phyloP scores from a whole-genome alignment of 768 basidiomycete genomes.

The Leucocoprinus sp. region DNA sequence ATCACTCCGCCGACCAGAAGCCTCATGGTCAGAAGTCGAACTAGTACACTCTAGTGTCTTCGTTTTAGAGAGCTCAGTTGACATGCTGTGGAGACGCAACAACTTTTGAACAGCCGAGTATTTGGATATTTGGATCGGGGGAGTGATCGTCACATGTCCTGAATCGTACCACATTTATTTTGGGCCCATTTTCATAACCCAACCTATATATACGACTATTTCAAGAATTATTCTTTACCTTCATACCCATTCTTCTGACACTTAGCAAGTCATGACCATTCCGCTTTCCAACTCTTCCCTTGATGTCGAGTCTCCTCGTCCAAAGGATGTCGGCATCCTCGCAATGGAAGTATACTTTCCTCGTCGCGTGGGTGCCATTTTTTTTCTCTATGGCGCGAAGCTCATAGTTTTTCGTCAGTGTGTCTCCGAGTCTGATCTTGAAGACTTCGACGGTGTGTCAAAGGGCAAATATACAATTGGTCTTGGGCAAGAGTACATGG shows the following conservation, averaged over 20 bases:
- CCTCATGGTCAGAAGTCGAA: slow-evolving; percentile 7
- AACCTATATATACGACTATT: slow-evolving; percentile 27
- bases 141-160: slow-evolving; percentile 14
- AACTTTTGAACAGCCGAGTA: neutral
- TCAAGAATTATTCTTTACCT: slow-evolving; percentile 11
- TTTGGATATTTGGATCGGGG: slow-evolving; percentile 1
- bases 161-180: slow-evolving; percentile 42
- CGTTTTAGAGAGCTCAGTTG: no score
- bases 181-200: slow-evolving; percentile 27
- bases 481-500: slow-evolving; percentile 97
- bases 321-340: slow-evolving; percentile 91
- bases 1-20: neutral
- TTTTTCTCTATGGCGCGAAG: slow-evolving; percentile 7
- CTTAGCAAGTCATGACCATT: slow-evolving; percentile 30
- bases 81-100: no score
- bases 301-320: slow-evolving; percentile 46
- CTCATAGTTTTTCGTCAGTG: slow-evolving; percentile 42
- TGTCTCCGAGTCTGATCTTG: slow-evolving; percentile 92
- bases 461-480: slow-evolving; percentile 99
- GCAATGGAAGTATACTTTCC: slow-evolving; percentile 95
- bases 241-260: slow-evolving; percentile 12
- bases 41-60: slow-evolving; percentile 4
- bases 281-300: slow-evolving; percentile 25
- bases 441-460: slow-evolving; percentile 88
- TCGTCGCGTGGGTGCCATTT: slow-evolving; percentile 53